Evolutionary conservation across 1,284 basidiomycete species (phyloP).

Genomic region (Cutaneotrichosporon mucoides): DNA sequence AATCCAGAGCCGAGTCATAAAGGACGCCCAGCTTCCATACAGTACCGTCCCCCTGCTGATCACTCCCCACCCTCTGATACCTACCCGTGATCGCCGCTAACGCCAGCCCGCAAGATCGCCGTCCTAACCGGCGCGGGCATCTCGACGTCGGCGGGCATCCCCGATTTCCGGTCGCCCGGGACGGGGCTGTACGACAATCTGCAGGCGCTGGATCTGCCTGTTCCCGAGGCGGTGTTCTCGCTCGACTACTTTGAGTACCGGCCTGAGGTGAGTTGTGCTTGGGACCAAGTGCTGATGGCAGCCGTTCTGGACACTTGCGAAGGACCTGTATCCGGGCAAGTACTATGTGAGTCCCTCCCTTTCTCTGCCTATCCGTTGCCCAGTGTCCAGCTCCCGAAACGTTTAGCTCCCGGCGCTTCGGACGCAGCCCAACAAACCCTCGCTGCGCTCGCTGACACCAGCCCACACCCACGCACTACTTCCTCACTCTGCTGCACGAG

Average conservation of each 20-base stretch:
- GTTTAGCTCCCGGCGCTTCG: too few relatives aligned
- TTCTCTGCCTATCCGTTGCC: too few relatives aligned
- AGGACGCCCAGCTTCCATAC: too few relatives aligned
- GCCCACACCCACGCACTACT: constrained; percentile 86
- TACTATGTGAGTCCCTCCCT: constrained; percentile 29
- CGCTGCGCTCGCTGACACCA: constrained; percentile 55
- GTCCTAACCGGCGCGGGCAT: constrained; percentile 55
- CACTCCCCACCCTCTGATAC: too few relatives aligned
- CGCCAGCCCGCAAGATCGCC: constrained; percentile 50
- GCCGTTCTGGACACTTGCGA: constrained; percentile 76
- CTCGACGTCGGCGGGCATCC: constrained; percentile 53
- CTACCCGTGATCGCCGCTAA: background rate
- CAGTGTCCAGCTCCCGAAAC: too few relatives aligned
- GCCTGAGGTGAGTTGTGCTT: constrained; percentile 28
- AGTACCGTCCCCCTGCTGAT: too few relatives aligned
- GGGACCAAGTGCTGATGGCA: constrained; percentile 5
- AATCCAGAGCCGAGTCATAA: too few relatives aligned
- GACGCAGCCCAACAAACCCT: too few relatives aligned
- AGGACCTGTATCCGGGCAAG: constrained; percentile 71
- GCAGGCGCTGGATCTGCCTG: constrained; percentile 53
- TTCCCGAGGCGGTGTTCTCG: constrained; percentile 58
- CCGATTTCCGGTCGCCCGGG: constrained; percentile 51
- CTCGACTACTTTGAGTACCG: constrained; percentile 48
- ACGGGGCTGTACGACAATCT: constrained; percentile 57
- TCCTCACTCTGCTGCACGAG: constrained; percentile 56